Percentiles rank a stretch among this genome's conserved stretches.
These are phyloP conservation scores for Nidula niveotomentosa DNA, from an alignment of 1,284 basidiomycete genomes.

Conservation along the genomic window DNA sequence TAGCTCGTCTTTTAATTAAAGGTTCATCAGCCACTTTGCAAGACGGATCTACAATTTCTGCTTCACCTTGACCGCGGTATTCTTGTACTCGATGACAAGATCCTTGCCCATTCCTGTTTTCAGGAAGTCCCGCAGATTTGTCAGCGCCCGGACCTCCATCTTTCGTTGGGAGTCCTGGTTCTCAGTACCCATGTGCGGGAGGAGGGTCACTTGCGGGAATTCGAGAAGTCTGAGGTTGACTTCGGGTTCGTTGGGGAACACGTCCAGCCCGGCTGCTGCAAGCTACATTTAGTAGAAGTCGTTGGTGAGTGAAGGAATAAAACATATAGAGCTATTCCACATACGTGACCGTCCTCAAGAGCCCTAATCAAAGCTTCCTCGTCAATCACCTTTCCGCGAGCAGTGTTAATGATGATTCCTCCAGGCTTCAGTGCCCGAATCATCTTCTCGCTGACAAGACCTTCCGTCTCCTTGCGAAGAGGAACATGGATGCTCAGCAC, in stretches of 20 bases:
- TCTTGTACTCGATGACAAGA: conserved; percentile 61
- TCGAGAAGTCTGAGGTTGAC: conserved; percentile 80
- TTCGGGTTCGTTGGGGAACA: conserved; percentile 86
- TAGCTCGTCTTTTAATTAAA: neutral
- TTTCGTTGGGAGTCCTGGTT: conserved; percentile 78
- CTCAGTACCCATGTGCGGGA: conserved; percentile 92
- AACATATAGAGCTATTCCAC: conserved; percentile 20
- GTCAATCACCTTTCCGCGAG: conserved; percentile 87
- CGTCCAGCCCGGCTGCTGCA: conserved; percentile 84
- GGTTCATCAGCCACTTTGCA: conserved; percentile 8
- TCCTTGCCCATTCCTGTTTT: conserved; percentile 63
- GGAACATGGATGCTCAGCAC: conserved; percentile 80
- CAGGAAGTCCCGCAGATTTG: conserved; percentile 71
- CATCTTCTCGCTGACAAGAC: conserved; percentile 75
- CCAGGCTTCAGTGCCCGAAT: conserved; percentile 83
- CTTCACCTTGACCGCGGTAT: conserved; percentile 22
- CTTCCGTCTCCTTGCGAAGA: conserved; percentile 71
- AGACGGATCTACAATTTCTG: conserved; percentile 21
- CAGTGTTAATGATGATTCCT: conserved; percentile 86
- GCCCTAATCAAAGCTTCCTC: conserved; percentile 86
- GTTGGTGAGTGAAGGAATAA: neutral
- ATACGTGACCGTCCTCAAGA: conserved; percentile 81
- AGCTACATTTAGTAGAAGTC: conserved; percentile 46
- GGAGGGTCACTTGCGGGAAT: conserved; percentile 79
- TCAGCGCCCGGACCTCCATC: conserved; percentile 81